Conservation (phyloP, 306 rosid species). For the Corylus americana region DNA sequence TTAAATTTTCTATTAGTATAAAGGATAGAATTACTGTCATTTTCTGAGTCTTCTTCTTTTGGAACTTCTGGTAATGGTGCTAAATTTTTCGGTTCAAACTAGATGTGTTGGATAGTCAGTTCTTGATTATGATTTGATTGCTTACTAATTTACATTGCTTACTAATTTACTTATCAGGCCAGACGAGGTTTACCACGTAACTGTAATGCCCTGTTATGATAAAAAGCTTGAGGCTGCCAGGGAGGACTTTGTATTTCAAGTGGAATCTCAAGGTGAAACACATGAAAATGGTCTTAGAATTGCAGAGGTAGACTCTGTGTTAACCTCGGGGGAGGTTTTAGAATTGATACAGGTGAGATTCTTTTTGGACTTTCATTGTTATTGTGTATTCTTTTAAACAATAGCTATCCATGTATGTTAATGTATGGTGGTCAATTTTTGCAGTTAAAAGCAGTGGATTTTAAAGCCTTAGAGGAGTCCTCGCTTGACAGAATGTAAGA, state of each 20-base stretch:
- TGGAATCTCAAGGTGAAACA: constrained; percentile 45
- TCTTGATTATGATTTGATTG: not conserved
- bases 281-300: constrained; percentile 38
- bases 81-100: not conserved
- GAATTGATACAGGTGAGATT: constrained; percentile 83
- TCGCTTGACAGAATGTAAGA: constrained; percentile 74
- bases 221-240: constrained; percentile 96
- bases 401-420: constrained; percentile 8
- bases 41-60: not conserved
- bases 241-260: constrained; percentile 75
- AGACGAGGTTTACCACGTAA: constrained; percentile 84
- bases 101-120: not conserved
- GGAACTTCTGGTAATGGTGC: not conserved
- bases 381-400: not conserved
- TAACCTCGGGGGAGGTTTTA: constrained; percentile 92
- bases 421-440: constrained; percentile 26
- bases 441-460: constrained; percentile 75
- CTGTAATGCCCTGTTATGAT: constrained; percentile 98
- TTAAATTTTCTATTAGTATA: not conserved
- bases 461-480: constrained; percentile 67
- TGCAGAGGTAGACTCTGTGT: constrained; percentile 89
- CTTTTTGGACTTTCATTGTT: not conserved
- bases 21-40: not conserved
- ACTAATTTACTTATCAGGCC: constrained; percentile 50
- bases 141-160: not conserved